Percentiles rank a stretch among this genome's conserved stretches.
phyloP scores from a whole-genome alignment of 495 filamentous ascomycete species.

The Monascus purpureus region DNA sequence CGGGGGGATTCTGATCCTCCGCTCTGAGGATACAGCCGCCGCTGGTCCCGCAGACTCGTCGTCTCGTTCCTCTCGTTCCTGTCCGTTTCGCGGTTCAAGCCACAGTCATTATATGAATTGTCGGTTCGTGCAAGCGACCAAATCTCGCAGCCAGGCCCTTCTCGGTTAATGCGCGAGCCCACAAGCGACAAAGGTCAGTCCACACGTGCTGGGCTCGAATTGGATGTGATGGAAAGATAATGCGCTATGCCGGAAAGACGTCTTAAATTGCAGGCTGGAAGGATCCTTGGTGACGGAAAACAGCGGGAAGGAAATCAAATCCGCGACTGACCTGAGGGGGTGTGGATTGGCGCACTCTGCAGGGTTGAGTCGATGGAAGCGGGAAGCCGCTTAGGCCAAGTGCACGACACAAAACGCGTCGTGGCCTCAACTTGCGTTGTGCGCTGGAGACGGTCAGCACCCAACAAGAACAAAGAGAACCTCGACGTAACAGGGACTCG shows the following conservation, averaged over 20 bases:
- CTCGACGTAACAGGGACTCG: not conserved
- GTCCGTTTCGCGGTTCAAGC: slow-evolving; percentile 11
- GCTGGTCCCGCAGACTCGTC: slow-evolving; percentile 15
- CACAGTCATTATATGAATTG: slow-evolving; percentile 22
- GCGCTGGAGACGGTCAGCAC: not conserved
- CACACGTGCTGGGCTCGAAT: too few species aligned
- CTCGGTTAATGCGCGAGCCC: slow-evolving; percentile 10
- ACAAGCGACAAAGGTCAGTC: slow-evolving; percentile 22
- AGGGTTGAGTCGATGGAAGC: not conserved
- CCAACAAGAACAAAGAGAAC: not conserved
- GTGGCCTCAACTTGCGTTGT: too few species aligned
- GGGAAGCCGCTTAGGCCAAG: not conserved
- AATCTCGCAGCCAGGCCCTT: too few species aligned
- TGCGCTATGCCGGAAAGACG: too few species aligned
- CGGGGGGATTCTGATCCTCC: slow-evolving; percentile 11
- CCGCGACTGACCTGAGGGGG: too few species aligned
- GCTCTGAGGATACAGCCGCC: slow-evolving; percentile 12
- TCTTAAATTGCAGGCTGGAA: too few species aligned
- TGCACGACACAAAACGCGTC: not conserved
- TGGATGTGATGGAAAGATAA: too few species aligned
- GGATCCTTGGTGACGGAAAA: too few species aligned
- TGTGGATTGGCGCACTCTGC: not conserved
- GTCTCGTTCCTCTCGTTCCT: slow-evolving; percentile 6
- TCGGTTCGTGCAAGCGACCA: too few species aligned
- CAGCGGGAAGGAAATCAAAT: too few species aligned